Evolutionary conservation across 1,284 basidiomycete genomes (phyloP), one percentile per base, ranked within the genome.

Genomic region (Melanopsichium pennsylvanicum): DNA sequence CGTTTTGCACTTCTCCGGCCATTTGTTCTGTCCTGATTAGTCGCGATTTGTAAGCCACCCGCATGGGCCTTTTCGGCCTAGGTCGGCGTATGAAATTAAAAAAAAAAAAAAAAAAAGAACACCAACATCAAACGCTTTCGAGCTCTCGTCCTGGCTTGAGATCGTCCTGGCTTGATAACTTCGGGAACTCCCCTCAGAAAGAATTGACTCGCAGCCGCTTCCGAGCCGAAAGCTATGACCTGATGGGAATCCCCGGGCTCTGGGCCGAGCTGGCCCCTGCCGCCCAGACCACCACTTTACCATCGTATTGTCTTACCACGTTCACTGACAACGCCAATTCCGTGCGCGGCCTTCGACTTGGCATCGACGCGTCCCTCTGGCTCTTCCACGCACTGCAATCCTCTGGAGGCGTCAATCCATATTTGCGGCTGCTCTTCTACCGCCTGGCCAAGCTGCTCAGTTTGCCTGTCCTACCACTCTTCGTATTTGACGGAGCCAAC

Each of bases 401-500:
- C 6, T 66, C 76, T 0, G 79, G 77, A 4, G 84, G 84, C 3
- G 76, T 82, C 54, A 85, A 86, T 56, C 84, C 85, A 0, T 83
- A 81, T 49, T 71, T 86, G 16, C n/a, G 76, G 25, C 50, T 70
- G 18, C 78, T 86, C 35, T 86, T 85, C 72, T 85, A 82, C 75
- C 84, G 85, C 16, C 82, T 84, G 23, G 86, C 87, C 25, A 86
- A 86, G 11, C 85, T 97, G 3, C 86, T 92, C 74, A 85, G 85
- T 46, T 85, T 88, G 12, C 92, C 93, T 0, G 87, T 95, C 61
- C 85, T 93, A 18, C 91, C 92, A 0, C 84, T 97, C 2, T 96
- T 97, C 81, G 91, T 97, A 1, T 97, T 97, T 76, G 94, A 98
- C 81, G 95, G 95, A 0, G 89, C 91, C 0, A 85, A 88, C 45